Conservation (phyloP, 192 early-diverging fungal species). For the Dissophora ornata region DNA sequence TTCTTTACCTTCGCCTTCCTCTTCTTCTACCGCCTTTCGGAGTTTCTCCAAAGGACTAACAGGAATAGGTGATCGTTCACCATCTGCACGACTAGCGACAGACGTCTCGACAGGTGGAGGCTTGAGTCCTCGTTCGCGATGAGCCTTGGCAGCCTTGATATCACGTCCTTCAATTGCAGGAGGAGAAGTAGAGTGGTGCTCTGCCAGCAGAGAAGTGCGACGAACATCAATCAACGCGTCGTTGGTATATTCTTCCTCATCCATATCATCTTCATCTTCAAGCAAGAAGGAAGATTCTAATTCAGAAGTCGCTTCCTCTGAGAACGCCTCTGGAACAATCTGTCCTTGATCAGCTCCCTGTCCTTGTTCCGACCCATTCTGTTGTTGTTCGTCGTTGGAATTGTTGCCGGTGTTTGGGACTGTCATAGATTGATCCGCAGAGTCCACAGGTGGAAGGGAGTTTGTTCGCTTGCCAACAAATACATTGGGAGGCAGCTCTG, state of each 20-base stretch:
- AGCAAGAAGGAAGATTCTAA: slow-evolving; percentile 39
- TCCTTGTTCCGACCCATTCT: background rate
- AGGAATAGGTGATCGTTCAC: slow-evolving; percentile 28
- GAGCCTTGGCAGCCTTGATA: background rate
- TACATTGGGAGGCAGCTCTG: slow-evolving; percentile 28
- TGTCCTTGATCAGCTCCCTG: slow-evolving; percentile 7
- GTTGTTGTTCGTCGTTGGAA: background rate
- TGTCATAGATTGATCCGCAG: background rate
- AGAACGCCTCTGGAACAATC: slow-evolving; percentile 6
- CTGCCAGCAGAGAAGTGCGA: slow-evolving; percentile 21
- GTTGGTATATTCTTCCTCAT: slow-evolving; percentile 43
- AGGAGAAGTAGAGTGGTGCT: background rate
- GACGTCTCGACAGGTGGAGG: slow-evolving; percentile 16
- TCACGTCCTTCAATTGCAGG: background rate
- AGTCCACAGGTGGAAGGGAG: slow-evolving; percentile 24
- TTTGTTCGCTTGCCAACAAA: slow-evolving; percentile 34
- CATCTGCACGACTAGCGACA: background rate
- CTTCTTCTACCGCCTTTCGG: slow-evolving; percentile 42
- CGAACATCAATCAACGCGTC: slow-evolving; percentile 44
- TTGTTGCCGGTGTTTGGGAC: background rate
- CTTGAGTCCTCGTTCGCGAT: slow-evolving; percentile 22
- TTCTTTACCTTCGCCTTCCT: slow-evolving; percentile 44
- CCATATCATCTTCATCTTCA: slow-evolving; percentile 49
- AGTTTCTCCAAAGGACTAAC: slow-evolving; percentile 44
- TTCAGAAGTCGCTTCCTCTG: slow-evolving; percentile 17